phyloP scores from a whole-genome alignment of 2,329 filamentous ascomycete genomes.

The Diaporthe australafricana region DNA sequence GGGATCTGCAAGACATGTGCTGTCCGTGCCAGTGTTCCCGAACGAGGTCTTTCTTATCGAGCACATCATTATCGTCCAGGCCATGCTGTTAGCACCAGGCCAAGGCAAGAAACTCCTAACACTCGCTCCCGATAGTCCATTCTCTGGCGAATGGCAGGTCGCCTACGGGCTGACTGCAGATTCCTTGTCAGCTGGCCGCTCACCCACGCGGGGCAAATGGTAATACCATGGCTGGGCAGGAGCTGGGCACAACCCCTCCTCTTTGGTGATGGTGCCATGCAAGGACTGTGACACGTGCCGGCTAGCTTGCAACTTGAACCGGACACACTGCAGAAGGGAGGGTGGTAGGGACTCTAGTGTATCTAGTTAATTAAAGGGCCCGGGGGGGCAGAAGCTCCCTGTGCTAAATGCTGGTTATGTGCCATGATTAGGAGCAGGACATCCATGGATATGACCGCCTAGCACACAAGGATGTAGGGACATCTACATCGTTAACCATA shows the following conservation, averaged over 20 bases:
- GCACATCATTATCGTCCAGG: not conserved
- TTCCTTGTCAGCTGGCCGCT: constrained; percentile 18
- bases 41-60: not conserved
- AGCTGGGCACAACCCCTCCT: not conserved
- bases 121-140: not conserved
- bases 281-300: not conserved
- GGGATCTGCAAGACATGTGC: constrained; percentile 11
- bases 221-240: constrained; percentile 9
- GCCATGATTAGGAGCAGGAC: no score
- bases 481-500: no score
- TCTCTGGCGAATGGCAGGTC: constrained; percentile 2
- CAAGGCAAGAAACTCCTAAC: not conserved
- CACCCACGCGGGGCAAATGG: not conserved
- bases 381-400: not conserved
- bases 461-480: no score
- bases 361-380: not conserved
- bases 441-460: no score
- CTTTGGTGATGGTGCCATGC: constrained; percentile 17
- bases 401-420: no score
- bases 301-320: not conserved
- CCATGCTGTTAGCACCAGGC: not conserved
- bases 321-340: not conserved
- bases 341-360: not conserved
- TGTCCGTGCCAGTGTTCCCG: not conserved
- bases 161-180: constrained; percentile 9